Base-by-base conservation (phyloP, 345 rosid species). In the Iberis pinnata region DNA sequence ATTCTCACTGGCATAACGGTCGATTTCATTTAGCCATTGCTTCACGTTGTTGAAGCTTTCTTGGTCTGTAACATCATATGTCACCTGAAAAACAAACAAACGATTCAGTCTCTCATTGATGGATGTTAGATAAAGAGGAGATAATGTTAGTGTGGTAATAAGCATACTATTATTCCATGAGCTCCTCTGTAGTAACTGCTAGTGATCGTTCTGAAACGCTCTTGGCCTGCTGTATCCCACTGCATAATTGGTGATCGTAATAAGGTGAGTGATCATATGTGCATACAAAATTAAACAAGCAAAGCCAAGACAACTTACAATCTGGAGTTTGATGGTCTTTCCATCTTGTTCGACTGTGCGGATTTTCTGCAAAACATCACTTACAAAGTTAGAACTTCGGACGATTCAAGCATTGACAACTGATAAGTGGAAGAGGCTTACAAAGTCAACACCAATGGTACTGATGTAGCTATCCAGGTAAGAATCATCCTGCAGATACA, bases 201-300 rank as follows among this genome's bases (percentile, higher is more conserved):
- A 32, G 96, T 83, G 67, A 83, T 87, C 2, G 96, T 87, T 75
- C 93, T 76, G 72, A 87, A 87, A 51, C 93, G 78, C 60, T 87
- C 96, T 69, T 87, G 96, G 13, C 96, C 96, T 24, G 96, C 96
- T 15, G 96, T 87, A 66, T 87, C 96, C 96, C 96, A 87, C 93
- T 87, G 78, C 73, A 69, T 29, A 49, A 17, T 47, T 43, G 59
- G 35, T 5, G 11, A 69, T 11, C 2, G 36, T 50, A 61, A 49
- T 47, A 36, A 49, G 46, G 4, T 25, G 18, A 32, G 12, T 22
- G 50, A 32, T 17, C 43, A 39, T 15, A 24, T 31, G 0, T 2
- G 1, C 27, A 45, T 27, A 43, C 7, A 37, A 37, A 64, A 36
- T 2, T 29, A 0, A 2, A 6, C 33, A 3, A 7, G 8, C 10